These are phyloP conservation scores for Zymoseptoria pseudotritici DNA, from an alignment of 2,329 filamentous ascomycete genomes.

Conservation along the genomic window DNA sequence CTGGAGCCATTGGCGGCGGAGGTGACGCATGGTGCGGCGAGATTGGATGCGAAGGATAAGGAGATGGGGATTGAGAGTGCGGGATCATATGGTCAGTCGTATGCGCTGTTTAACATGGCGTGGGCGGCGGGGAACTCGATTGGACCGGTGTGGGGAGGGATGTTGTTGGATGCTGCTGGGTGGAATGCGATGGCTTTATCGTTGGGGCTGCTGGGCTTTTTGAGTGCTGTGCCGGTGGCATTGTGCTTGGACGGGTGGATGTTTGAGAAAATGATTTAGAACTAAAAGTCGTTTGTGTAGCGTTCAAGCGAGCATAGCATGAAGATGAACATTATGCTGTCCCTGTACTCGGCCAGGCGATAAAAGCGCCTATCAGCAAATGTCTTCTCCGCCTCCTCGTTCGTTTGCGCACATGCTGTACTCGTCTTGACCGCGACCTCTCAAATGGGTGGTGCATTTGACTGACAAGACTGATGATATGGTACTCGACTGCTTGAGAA, in stretches of 20 bases:
- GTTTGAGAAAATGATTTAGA: background rate
- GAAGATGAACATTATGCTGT: no score
- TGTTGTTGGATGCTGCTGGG: slow-evolving; percentile 18
- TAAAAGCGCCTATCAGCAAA: no score
- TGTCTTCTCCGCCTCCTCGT: no score
- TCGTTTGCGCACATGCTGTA: no score
- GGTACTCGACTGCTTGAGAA: no score
- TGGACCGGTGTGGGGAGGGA: slow-evolving; percentile 20
- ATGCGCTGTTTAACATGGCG: slow-evolving; percentile 33
- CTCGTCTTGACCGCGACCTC: no score
- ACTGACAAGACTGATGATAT: no score
- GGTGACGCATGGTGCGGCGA: slow-evolving; percentile 13
- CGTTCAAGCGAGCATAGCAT: background rate
- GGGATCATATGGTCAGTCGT: slow-evolving; percentile 44
- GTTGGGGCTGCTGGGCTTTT: slow-evolving; percentile 32
- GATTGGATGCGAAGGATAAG: slow-evolving; percentile 7
- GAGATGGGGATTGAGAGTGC: slow-evolving; percentile 5
- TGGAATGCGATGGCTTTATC: slow-evolving; percentile 21
- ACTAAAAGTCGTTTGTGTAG: background rate
- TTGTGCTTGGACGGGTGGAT: slow-evolving; percentile 15
- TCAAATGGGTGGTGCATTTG: no score
- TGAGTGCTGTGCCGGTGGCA: slow-evolving; percentile 42
- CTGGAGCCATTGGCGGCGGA: slow-evolving; percentile 19
- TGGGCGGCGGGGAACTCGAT: slow-evolving; percentile 20
- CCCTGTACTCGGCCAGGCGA: no score